Evolutionary conservation across 805 yeast genomes (phyloP).

Genomic region (Myxozyma melibiosi): DNA sequence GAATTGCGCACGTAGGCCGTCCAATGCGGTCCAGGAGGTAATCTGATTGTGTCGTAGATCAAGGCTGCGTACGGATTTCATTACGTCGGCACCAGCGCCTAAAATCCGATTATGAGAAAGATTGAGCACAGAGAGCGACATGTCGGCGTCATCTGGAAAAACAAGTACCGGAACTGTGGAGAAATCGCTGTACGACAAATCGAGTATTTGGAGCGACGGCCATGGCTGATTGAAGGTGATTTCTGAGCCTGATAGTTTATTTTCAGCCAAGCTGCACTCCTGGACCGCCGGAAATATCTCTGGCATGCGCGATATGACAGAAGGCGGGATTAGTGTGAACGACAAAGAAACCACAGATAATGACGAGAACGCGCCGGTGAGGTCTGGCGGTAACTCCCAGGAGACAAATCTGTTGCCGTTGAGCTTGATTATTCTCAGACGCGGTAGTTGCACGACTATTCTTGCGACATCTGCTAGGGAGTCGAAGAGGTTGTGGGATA

Average conservation of each 20-base stretch:
- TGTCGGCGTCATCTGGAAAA: background rate
- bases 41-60: conserved; percentile 59
- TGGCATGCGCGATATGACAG: conserved; percentile 26
- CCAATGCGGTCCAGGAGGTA: conserved; percentile 52
- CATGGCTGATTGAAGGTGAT: conserved; percentile 13
- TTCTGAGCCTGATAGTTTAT: conserved; percentile 22
- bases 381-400: conserved; percentile 12
- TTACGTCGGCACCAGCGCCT: background rate
- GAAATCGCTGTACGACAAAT: conserved; percentile 51
- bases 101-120: conserved; percentile 46
- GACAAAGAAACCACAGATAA: conserved; percentile 33
- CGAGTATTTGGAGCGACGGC: conserved; percentile 37
- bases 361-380: conserved; percentile 7
- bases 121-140: conserved; percentile 39
- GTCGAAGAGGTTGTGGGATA: conserved; percentile 61
- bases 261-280: conserved; percentile 45
- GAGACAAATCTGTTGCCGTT: conserved; percentile 46
- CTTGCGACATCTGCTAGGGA: conserved; percentile 46
- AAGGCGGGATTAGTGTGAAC: conserved; percentile 25
- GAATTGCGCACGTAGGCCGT: conserved; percentile 45
- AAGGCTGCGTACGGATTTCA: conserved; percentile 39
- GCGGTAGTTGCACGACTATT: conserved; percentile 45
- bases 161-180: conserved; percentile 38
- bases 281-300: conserved; percentile 46
- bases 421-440: conserved; percentile 50